These are phyloP conservation scores for Phytophthora nicotianae DNA, from an alignment of 352 stramenopile genomes.

Conservation along the genomic window DNA sequence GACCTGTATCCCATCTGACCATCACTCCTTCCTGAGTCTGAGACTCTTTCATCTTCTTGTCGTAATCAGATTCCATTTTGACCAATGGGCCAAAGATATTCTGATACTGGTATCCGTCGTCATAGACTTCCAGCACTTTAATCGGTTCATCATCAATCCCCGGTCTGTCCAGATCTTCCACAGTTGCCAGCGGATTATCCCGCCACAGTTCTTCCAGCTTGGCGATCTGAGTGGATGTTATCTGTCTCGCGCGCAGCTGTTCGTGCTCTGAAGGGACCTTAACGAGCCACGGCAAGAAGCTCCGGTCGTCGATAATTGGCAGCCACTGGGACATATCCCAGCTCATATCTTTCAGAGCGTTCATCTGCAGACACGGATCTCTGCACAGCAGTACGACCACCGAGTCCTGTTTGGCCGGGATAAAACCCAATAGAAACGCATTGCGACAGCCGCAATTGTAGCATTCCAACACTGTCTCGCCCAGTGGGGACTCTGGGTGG, in stretches of 20 bases:
- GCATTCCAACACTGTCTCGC: slow-evolving; percentile 98
- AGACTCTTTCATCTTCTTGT: slow-evolving; percentile 99
- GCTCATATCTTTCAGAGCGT: slow-evolving; percentile 98
- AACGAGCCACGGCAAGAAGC: slow-evolving; percentile 97
- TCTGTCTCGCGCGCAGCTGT: slow-evolving; percentile 93
- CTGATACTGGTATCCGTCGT: slow-evolving; percentile 99
- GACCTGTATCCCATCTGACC: slow-evolving; percentile 95
- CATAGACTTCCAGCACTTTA: slow-evolving; percentile 92
- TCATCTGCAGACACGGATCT: slow-evolving; percentile 96
- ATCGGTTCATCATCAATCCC: slow-evolving; percentile 91
- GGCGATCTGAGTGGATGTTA: slow-evolving; percentile 92
- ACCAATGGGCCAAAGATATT: slow-evolving; percentile 99
- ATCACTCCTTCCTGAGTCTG: slow-evolving; percentile 94
- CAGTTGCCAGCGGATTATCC: slow-evolving; percentile 94
- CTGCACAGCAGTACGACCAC: slow-evolving; percentile 98
- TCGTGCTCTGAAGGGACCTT: slow-evolving; percentile 93
- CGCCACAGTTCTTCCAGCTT: slow-evolving; percentile 96
- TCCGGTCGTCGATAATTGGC: slow-evolving; percentile 97
- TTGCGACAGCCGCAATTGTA: slow-evolving; percentile 99
- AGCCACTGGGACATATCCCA: slow-evolving; percentile 99
- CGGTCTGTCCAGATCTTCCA: slow-evolving; percentile 96
- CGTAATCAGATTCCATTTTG: slow-evolving; percentile 99
- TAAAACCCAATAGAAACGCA: slow-evolving; percentile 98
- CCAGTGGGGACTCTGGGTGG: slow-evolving; percentile 96
- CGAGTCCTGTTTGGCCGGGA: slow-evolving; percentile 95